phyloP scores from a whole-genome alignment of 257 asterid species.

The Marsdenia floribunda region DNA sequence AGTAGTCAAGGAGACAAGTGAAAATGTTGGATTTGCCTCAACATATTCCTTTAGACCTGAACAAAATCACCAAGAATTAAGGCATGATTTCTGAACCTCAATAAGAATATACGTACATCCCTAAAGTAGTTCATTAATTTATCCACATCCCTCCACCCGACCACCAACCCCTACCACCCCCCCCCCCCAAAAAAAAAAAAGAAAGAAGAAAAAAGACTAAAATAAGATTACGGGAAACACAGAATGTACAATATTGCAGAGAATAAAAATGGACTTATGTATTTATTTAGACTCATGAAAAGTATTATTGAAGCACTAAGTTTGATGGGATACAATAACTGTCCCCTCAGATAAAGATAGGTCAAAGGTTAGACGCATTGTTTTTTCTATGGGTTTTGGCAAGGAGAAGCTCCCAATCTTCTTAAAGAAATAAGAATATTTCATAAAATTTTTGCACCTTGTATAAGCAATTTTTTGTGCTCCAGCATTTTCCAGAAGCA shows the following conservation, averaged over 20 bases:
- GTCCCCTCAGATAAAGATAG: too few relatives aligned
- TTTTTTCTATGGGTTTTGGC: too few relatives aligned
- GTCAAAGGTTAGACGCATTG: too few relatives aligned
- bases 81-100: not conserved
- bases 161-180: not conserved
- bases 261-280: not conserved
- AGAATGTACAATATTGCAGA: too few relatives aligned
- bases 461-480: not conserved
- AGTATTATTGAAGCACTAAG: not conserved
- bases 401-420: not conserved
- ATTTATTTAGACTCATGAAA: not conserved
- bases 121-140: not conserved
- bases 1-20: conserved; percentile 40
- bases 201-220: not conserved
- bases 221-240: too few relatives aligned
- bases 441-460: not conserved
- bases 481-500: not conserved
- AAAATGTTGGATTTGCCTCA: conserved; percentile 77
- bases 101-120: not conserved
- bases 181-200: not conserved
- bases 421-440: not conserved
- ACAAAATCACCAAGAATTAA: conserved; percentile 19
- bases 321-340: not conserved
- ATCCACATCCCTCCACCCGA: not conserved
- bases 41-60: conserved; percentile 91